Evolutionary conservation across 345 rosid genomes (phyloP).

Genomic region (Citrus medica): DNA sequence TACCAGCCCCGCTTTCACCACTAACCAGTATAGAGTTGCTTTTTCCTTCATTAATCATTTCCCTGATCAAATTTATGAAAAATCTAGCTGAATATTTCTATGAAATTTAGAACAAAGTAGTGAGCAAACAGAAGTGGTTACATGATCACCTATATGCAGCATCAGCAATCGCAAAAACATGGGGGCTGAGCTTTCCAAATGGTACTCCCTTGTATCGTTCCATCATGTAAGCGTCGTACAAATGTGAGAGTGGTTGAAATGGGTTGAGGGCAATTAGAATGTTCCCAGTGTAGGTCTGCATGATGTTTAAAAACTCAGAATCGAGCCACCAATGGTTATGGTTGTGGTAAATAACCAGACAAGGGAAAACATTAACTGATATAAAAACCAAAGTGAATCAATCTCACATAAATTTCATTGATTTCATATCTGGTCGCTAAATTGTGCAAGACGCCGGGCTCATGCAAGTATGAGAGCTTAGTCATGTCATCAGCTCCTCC

Average conservation of each 20-base stretch:
- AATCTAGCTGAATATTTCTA: slow-evolving; percentile 11
- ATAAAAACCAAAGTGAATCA: slow-evolving; percentile 13
- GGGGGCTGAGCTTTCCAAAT: slow-evolving; percentile 60
- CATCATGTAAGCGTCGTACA: slow-evolving; percentile 58
- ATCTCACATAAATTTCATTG: slow-evolving; percentile 74
- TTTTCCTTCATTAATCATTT: slow-evolving; percentile 71
- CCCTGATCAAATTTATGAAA: slow-evolving; percentile 42
- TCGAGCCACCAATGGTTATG: slow-evolving; percentile 25
- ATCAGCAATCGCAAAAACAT: slow-evolving; percentile 85
- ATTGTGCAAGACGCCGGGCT: slow-evolving; percentile 83
- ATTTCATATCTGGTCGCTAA: slow-evolving; percentile 55
- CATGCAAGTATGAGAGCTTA: slow-evolving; percentile 68
- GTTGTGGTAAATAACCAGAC: slow-evolving; percentile 19
- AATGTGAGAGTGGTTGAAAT: slow-evolving; percentile 61
- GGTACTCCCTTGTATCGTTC: slow-evolving; percentile 59
- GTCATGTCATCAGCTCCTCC: slow-evolving; percentile 97
- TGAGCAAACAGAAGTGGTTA: neutral
- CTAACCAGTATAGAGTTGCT: slow-evolving; percentile 86
- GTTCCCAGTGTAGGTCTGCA: slow-evolving; percentile 85
- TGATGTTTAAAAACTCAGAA: slow-evolving; percentile 43
- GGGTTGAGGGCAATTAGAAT: slow-evolving; percentile 95
- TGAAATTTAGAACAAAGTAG: slow-evolving; percentile 8
- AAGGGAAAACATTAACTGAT: slow-evolving; percentile 14
- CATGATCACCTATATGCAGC: slow-evolving; percentile 64
- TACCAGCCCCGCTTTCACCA: slow-evolving; percentile 98